Percentiles rank a stretch among this genome's conserved stretches.
These are phyloP conservation scores for Comarum palustre DNA, from an alignment of 306 rosid genomes.

Conservation along the genomic window DNA sequence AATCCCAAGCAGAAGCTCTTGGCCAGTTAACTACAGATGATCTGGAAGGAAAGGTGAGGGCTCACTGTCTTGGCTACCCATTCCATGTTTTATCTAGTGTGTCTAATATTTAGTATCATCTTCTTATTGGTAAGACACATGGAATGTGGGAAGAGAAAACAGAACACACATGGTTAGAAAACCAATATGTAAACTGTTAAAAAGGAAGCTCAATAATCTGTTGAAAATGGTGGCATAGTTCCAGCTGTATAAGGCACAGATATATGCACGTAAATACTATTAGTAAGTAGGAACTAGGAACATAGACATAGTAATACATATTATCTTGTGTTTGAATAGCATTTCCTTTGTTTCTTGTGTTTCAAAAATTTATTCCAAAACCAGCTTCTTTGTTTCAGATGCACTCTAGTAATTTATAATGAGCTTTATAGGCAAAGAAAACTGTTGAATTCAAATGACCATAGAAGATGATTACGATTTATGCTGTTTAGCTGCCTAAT, in stretches of 20 bases:
- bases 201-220: background rate
- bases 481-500: background rate
- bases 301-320: background rate
- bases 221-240: background rate
- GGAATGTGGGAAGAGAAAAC: background rate
- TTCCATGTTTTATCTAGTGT: background rate
- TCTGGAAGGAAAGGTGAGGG: conserved; percentile 81
- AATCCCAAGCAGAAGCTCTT: conserved; percentile 95
- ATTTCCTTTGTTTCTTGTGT: background rate
- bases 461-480: background rate
- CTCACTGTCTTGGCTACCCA: conserved; percentile 2
- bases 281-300: background rate
- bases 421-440: background rate
- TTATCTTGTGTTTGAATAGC: background rate
- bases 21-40: conserved; percentile 88
- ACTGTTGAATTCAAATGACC: background rate
- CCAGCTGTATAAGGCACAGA: background rate
- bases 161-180: background rate
- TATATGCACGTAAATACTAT: background rate
- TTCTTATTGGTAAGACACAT: background rate
- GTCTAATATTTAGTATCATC: background rate
- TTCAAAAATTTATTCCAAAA: background rate
- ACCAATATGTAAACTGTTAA: background rate
- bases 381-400: background rate
- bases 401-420: background rate